phyloP scores from a whole-genome alignment of 1,284 basidiomycete genomes.

The Papiliotrema laurentii region DNA sequence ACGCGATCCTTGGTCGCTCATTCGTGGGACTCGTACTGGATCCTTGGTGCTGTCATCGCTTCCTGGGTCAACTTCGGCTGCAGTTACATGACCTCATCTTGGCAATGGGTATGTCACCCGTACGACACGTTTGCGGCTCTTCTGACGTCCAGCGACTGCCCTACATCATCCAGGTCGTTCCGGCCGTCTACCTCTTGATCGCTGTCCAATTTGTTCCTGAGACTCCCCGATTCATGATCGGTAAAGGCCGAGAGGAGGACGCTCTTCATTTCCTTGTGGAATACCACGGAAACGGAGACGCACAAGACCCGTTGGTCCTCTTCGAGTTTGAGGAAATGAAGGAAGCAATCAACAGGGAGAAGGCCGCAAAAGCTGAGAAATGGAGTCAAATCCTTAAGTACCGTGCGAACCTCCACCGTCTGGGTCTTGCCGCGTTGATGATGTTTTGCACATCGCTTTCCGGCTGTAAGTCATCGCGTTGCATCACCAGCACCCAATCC shows the following conservation, averaged over 20 bases:
- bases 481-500: no score
- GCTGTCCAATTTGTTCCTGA: slow-evolving; percentile 49
- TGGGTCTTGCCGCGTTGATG: slow-evolving; percentile 45
- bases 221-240: slow-evolving; percentile 44
- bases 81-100: slow-evolving; percentile 28
- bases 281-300: slow-evolving; percentile 69
- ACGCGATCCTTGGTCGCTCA: slow-evolving; percentile 34
- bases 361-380: slow-evolving; percentile 40
- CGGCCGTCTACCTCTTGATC: slow-evolving; percentile 44
- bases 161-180: slow-evolving; percentile 45
- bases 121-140: background rate
- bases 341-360: slow-evolving; percentile 67
- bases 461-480: slow-evolving; percentile 11
- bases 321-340: slow-evolving; percentile 77
- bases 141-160: slow-evolving; percentile 31
- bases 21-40: slow-evolving; percentile 48
- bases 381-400: slow-evolving; percentile 40
- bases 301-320: slow-evolving; percentile 60
- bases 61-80: slow-evolving; percentile 39
- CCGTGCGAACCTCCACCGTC: slow-evolving; percentile 35
- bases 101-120: slow-evolving; percentile 30
- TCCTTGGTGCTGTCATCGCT: slow-evolving; percentile 34
- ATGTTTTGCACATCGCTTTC: slow-evolving; percentile 36
- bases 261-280: slow-evolving; percentile 72
- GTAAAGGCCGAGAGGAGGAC: slow-evolving; percentile 55